Base-by-base conservation (phyloP, 2,329 filamentous ascomycete genomes). In the Pseudogymnoascus pannorum region DNA sequence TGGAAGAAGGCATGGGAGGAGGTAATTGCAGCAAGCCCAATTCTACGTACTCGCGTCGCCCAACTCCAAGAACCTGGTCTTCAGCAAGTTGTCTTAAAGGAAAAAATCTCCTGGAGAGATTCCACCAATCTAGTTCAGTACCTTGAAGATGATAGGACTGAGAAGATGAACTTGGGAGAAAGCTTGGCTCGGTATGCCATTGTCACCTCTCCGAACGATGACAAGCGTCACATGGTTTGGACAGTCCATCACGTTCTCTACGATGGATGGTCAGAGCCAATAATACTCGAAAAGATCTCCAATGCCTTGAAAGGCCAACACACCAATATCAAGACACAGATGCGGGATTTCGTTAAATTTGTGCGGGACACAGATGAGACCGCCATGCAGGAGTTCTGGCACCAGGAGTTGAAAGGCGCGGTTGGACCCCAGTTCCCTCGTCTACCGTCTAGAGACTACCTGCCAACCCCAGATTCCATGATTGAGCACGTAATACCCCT, bases 181-280 rank as follows among this genome's bases (percentile, higher is more conserved):
- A 62, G 54, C 22, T 60, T 70, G 22, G 63, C 61, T 57, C 63
- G 66, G 57, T 69, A 65, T 62, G 65, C 66, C 9, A 64, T 67
- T 57, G 22, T 70, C 24, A 57, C 58, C 16, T 40, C 64, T 22
- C 36, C 48, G 51, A 59, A 44, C 4, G 61, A 60, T 24, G 64
- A 71, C 14, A 64, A 66, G 40, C 72, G 44, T 26, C 72, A 76
- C 65, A 81, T 83, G 63, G 76, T 83, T n/a, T 71, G 81, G 64
- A 80, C 79, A 1, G 78, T 82, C 72, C 81, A 84, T 64, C 81
- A 84, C 64, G 79, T 77, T 4, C 68, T 84, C 0, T 85, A 84
- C 62, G 81, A 85, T 59, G 81, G 81, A 22, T 83, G 81, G 81
- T 78, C 76, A 0, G 66, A 71, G 61, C 68, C 71, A 2, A 33